A percentile compares a stretch with the other conserved stretches of the same genome.
These are phyloP conservation scores for Solanum commersonii DNA, from an alignment of 257 asterid species.

Conservation along the genomic window DNA sequence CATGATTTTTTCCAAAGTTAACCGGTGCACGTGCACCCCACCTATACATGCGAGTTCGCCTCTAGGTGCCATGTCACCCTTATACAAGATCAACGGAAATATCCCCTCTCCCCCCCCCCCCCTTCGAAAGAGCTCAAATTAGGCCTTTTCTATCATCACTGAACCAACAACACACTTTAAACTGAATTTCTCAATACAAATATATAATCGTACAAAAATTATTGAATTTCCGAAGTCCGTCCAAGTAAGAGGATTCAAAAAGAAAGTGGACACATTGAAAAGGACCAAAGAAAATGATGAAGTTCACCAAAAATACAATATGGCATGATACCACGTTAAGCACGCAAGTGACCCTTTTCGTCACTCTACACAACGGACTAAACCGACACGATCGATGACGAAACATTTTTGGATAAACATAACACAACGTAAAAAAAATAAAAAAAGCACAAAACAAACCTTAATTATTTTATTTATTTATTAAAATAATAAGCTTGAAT, in stretches of 20 bases:
- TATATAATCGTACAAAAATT: too few relatives aligned
- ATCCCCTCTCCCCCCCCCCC: too few relatives aligned
- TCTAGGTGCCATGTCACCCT: neutral
- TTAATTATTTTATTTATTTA: neutral
- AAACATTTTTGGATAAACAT: neutral
- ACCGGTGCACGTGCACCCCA: neutral
- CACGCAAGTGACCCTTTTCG: constrained; percentile 11
- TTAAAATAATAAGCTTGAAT: neutral
- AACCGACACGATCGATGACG: constrained; percentile 10
- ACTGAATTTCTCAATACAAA: neutral
- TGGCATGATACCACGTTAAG: constrained; percentile 8
- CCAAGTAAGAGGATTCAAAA: neutral
- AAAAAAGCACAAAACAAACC: neutral
- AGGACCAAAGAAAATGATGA: neutral
- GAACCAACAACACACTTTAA: neutral
- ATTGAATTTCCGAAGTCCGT: neutral
- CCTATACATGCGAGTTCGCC: neutral
- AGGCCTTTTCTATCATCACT: neutral
- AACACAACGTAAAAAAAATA: neutral
- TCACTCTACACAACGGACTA: constrained; percentile 39
- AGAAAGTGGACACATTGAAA: neutral
- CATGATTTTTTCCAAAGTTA: too few relatives aligned
- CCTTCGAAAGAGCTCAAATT: too few relatives aligned
- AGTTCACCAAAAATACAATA: neutral
- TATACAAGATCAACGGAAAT: too few relatives aligned